Evolutionary conservation across 805 yeast genomes (phyloP).

Genomic region (Teunomyces barrocoloradensis): DNA sequence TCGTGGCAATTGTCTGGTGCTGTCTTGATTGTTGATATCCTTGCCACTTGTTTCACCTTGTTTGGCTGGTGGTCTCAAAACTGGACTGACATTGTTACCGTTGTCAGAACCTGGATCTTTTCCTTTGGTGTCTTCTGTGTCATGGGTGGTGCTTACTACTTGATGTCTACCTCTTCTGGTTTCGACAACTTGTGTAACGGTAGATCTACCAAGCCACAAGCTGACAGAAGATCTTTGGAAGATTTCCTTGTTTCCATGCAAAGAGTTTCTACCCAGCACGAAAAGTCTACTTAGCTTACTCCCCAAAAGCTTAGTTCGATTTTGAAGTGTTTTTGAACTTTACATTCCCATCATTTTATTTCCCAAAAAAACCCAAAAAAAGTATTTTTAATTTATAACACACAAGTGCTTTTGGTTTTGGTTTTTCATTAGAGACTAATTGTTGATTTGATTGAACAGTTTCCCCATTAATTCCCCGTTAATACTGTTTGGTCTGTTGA

Average conservation of each 20-base stretch:
- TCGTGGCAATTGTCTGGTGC: slow-evolving; percentile 98
- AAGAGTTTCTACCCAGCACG: slow-evolving; percentile 88
- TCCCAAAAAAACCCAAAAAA: slow-evolving; percentile 1
- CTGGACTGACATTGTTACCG: slow-evolving; percentile 95
- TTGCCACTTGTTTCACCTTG: slow-evolving; percentile 87
- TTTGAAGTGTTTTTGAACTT: neutral
- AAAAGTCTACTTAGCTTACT: slow-evolving; percentile 56
- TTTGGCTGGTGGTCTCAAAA: slow-evolving; percentile 98
- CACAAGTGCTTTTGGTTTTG: neutral
- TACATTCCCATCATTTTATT: slow-evolving; percentile 2
- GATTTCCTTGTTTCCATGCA: slow-evolving; percentile 84
- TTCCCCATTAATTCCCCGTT: slow-evolving; percentile 5
- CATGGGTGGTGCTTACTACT: slow-evolving; percentile 94
- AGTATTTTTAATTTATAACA: neutral
- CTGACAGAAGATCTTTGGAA: slow-evolving; percentile 67
- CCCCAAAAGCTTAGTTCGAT: neutral
- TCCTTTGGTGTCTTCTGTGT: slow-evolving; percentile 96
- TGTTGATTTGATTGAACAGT: slow-evolving; percentile 3
- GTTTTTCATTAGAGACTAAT: slow-evolving; percentile 4
- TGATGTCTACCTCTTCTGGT: slow-evolving; percentile 78
- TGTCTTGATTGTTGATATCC: slow-evolving; percentile 81
- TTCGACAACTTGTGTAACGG: slow-evolving; percentile 86
- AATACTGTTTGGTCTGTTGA: slow-evolving; percentile 1
- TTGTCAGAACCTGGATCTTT: slow-evolving; percentile 92
- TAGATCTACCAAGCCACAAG: slow-evolving; percentile 57